These are phyloP conservation scores for Haplosporangium gracile DNA, from an alignment of 192 early-diverging fungal genomes.

Conservation along the genomic window DNA sequence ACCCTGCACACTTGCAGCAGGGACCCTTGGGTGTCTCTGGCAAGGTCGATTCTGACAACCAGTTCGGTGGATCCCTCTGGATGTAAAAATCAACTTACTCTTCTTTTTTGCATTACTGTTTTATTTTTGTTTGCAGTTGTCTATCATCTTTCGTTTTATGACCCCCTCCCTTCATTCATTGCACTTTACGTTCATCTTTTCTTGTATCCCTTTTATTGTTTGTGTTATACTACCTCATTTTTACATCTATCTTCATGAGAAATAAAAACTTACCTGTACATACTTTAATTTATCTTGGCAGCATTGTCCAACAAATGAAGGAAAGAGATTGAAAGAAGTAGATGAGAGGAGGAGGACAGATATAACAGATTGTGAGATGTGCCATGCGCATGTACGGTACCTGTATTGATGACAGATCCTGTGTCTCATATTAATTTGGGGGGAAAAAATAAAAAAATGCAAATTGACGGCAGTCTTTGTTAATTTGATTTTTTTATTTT, in stretches of 20 bases:
- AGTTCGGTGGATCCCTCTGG: conserved; percentile 31
- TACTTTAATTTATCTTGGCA: not conserved
- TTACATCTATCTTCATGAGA: not conserved
- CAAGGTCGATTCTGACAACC: conserved; percentile 14
- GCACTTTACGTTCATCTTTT: not conserved
- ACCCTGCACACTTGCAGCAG: conserved; percentile 34
- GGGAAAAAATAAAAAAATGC: too few species aligned
- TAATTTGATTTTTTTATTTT: too few species aligned
- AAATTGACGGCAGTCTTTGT: too few species aligned
- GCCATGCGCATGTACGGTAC: not conserved
- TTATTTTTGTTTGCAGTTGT: not conserved
- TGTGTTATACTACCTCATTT: not conserved
- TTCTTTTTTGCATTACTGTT: not conserved
- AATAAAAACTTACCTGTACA: conserved; percentile 8
- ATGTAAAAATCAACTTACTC: conserved; percentile 21
- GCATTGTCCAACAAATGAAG: not conserved
- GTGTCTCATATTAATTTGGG: too few species aligned
- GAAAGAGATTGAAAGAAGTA: not conserved
- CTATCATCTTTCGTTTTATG: not conserved
- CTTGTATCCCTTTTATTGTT: not conserved
- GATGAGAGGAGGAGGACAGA: not conserved
- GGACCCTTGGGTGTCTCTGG: conserved; percentile 10
- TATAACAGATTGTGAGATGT: not conserved
- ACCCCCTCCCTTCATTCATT: not conserved
- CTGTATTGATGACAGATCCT: too few species aligned